Conservation (phyloP, 306 rosid species). For the Spatholobus suberectus region DNA sequence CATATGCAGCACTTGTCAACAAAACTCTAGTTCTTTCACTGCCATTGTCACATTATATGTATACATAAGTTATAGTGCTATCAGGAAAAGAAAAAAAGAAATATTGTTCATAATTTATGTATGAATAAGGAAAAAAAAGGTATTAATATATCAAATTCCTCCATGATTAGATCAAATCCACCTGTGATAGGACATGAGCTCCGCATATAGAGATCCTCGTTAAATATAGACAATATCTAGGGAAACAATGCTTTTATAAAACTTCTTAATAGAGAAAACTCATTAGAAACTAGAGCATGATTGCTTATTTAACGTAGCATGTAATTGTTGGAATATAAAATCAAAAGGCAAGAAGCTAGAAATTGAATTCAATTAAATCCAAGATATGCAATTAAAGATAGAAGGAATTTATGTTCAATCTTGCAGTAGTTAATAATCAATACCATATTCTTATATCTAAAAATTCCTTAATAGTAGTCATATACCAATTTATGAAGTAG, state of each 20-base stretch:
- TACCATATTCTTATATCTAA: background rate
- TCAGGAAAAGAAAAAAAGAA: background rate
- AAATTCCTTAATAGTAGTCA: background rate
- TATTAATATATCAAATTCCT: constrained; percentile 13
- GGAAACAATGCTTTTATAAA: constrained; percentile 1
- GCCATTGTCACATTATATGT: constrained; percentile 40
- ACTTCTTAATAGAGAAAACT: constrained; percentile 15
- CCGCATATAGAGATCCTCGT: constrained; percentile 5
- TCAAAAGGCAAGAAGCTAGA: constrained; percentile 15
- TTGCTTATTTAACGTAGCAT: background rate
- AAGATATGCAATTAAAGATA: background rate
- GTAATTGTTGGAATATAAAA: background rate
- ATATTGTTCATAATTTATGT: background rate
- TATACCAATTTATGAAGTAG: too few species aligned
- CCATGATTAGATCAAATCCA: constrained; percentile 23
- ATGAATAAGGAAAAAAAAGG: constrained; percentile 28
- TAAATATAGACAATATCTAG: constrained; percentile 4
- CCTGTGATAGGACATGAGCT: background rate
- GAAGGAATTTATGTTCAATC: constrained; percentile 1
- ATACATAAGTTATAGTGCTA: constrained; percentile 10
- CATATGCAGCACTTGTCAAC: constrained; percentile 79
- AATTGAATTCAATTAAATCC: constrained; percentile 1
- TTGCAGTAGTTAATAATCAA: background rate
- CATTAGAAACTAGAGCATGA: background rate
- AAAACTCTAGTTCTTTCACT: constrained; percentile 73